These are phyloP conservation scores for Cicer bijugum DNA, from an alignment of 306 rosid genomes.

Conservation along the genomic window DNA sequence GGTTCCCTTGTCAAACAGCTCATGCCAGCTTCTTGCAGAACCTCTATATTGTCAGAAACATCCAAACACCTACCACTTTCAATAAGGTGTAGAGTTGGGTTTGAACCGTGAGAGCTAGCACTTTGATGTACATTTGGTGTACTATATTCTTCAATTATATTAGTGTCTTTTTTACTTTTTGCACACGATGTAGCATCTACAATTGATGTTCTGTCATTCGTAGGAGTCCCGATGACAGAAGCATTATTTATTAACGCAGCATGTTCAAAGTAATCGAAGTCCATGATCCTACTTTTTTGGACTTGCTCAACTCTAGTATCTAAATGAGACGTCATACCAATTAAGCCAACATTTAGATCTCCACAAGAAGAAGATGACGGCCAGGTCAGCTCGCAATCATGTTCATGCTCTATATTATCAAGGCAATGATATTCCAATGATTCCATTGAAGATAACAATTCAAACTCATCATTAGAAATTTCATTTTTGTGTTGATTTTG, in stretches of 20 bases:
- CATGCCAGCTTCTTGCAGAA: constrained; percentile 36
- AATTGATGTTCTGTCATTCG: constrained; percentile 43
- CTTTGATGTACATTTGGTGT: constrained; percentile 40
- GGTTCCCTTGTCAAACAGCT: constrained; percentile 46
- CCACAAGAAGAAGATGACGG: constrained; percentile 38
- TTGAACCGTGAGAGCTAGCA: constrained; percentile 57
- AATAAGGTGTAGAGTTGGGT: constrained; percentile 46
- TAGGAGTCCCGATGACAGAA: constrained; percentile 26
- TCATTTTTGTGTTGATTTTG: constrained; percentile 38
- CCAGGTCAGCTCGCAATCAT: constrained; percentile 34
- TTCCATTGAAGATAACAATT: constrained; percentile 34
- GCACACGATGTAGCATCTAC: constrained; percentile 16
- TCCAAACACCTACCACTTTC: constrained; percentile 42
- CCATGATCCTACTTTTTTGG: constrained; percentile 42
- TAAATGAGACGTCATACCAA: constrained; percentile 36
- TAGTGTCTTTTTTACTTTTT: constrained; percentile 6
- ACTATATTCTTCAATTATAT: constrained; percentile 39
- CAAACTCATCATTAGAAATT: constrained; percentile 41
- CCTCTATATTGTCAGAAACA: constrained; percentile 37
- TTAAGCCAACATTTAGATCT: constrained; percentile 27
- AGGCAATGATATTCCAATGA: constrained; percentile 45
- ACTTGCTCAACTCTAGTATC: constrained; percentile 33
- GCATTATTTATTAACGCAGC: neutral
- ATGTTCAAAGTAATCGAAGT: constrained; percentile 35
- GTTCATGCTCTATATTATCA: constrained; percentile 38